Evolutionary conservation across 139 green algal species (phyloP).

Genomic region (Tetradesmus obliquus): DNA sequence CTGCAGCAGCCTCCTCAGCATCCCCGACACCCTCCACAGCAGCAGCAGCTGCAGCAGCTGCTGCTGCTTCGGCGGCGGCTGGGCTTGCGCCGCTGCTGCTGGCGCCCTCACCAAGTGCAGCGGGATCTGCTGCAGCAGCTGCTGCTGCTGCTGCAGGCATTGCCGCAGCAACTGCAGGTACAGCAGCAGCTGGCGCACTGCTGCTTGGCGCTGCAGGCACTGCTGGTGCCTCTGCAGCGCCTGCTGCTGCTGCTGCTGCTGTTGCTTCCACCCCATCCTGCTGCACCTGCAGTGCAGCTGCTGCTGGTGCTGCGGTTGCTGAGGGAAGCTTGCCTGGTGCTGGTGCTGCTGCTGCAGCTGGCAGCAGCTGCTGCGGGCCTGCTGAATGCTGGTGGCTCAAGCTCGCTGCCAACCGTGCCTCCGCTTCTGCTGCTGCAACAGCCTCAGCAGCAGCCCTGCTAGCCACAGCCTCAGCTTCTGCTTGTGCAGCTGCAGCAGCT

Average conservation of each 20-base stretch:
- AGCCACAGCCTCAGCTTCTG: constrained; percentile 28
- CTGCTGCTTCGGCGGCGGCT: background rate
- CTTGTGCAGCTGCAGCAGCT: constrained; percentile 23
- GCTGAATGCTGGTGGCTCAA: constrained; percentile 2
- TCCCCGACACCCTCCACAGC: background rate
- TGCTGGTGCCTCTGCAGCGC: background rate
- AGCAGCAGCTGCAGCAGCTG: background rate
- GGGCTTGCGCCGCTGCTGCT: background rate
- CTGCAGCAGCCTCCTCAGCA: background rate
- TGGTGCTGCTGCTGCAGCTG: background rate
- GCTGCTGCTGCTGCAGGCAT: background rate
- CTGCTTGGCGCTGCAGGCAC: background rate
- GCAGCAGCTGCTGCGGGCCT: background rate
- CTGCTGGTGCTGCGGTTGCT: background rate
- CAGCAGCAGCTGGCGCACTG: background rate
- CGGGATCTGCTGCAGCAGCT: background rate
- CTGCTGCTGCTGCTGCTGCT: background rate
- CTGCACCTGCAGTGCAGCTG: constrained; percentile 20
- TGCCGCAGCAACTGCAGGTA: background rate
- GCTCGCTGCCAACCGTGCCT: background rate
- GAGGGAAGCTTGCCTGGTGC: background rate
- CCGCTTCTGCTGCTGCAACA: constrained; percentile 34
- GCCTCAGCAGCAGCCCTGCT: constrained; percentile 17
- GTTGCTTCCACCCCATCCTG: no score
- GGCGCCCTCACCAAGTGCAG: background rate